Base-by-base conservation (phyloP, 176 grass and related monocot genomes). In the Calamus simplicifolius region DNA sequence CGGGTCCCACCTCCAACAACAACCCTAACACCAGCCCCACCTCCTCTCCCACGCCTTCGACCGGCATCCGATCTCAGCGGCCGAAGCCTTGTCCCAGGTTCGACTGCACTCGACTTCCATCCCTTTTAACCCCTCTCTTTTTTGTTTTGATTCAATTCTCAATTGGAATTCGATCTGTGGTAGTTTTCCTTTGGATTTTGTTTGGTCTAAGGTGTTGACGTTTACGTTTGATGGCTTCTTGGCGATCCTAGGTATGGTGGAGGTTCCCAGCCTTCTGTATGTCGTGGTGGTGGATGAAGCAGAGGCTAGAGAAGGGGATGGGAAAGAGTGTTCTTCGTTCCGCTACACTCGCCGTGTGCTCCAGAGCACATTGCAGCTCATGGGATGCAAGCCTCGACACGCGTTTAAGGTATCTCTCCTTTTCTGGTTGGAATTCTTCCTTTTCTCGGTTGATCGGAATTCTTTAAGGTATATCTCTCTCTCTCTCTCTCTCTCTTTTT, bases 381-480 rank as follows among this genome's bases (percentile, higher is more conserved):
- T 92, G 93, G 93, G 93, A 5, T 98, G 93, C 84, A 98, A 98
- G 67, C 79, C 93, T 12, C 84, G 93, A 13, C 93, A 98, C 69
- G 93, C 93, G 75, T 98, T 92, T 76, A 89, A 98, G 93, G 93
- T 98, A 35, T 64, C 65, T 66, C 12, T 43, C 21, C 21, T 23
- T 23, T 23, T 23, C 21, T 23, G 21, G 1, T 23, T 23, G 21
- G 21, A 23, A 23, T 23, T 23, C 21, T 23, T 0, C 21, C 21
- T 23, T 23, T 23, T 23, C 35, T 10, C 35, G 12, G 2, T 3
- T 43, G 35, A 43, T 13, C 3, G 35, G 35, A 35, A 13, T 10
- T 43, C 12, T 43, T 43, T 23, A 23, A 23, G 21, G 21, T 23
- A 23, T 23, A 1, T 43, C 12, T 10, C 2, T 38, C 12, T 8